Conservation (phyloP, 2,329 filamentous ascomycete species). For the Penicillium sp. region DNA sequence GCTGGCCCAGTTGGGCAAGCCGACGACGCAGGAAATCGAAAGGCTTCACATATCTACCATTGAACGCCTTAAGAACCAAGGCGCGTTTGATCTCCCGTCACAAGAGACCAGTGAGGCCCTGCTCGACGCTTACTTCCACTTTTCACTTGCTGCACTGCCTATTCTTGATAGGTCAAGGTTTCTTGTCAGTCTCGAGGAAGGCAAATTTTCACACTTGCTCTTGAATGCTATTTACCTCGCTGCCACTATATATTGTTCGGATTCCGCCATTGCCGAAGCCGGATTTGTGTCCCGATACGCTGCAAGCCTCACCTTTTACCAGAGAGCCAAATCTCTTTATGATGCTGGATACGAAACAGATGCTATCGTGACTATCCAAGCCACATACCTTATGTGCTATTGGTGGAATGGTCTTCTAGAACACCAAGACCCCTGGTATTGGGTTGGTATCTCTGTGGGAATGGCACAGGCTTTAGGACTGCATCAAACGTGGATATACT, state of each 20-base stretch:
- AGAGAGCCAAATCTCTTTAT: constrained; percentile 25
- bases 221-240: constrained; percentile 24
- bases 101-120: constrained; percentile 15
- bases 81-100: constrained; percentile 19
- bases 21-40: constrained; percentile 14
- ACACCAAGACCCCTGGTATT: constrained; percentile 29
- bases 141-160: constrained; percentile 16
- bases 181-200: constrained; percentile 9
- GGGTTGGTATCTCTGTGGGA: constrained; percentile 24
- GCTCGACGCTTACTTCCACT: constrained; percentile 22
- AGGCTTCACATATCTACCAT: background rate
- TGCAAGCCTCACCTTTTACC: constrained; percentile 25
- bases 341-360: constrained; percentile 28
- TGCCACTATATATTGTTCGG: constrained; percentile 19
- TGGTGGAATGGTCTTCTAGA: constrained; percentile 28
- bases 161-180: constrained; percentile 23
- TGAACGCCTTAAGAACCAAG: constrained; percentile 7
- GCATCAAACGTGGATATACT: constrained; percentile 22
- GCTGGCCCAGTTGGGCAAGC: constrained; percentile 12
- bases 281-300: constrained; percentile 22
- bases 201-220: constrained; percentile 18
- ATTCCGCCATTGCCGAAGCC: constrained; percentile 15
- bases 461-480: constrained; percentile 26
- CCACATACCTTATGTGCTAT: constrained; percentile 24
- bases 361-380: constrained; percentile 21